A percentile compares a stretch with the other conserved stretches of the same genome.
These are phyloP conservation scores for Magnaporthales sp. DNA, from an alignment of 2,329 filamentous ascomycete genomes.

Conservation along the genomic window DNA sequence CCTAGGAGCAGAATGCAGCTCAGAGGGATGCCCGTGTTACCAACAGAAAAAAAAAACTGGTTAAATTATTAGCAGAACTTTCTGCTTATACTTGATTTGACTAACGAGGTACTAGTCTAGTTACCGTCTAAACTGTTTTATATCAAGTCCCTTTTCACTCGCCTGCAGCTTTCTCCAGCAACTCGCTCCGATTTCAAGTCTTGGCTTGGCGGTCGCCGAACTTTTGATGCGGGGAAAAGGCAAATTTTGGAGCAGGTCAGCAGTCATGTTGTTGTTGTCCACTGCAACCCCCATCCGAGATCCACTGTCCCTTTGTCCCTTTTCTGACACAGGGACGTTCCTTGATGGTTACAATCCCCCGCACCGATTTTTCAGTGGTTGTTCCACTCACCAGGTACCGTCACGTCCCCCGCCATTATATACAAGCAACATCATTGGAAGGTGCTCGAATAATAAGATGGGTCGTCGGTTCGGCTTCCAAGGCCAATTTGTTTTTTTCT, in stretches of 20 bases:
- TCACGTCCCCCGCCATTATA: neutral
- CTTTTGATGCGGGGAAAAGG: neutral
- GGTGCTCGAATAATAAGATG: neutral
- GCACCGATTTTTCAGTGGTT: neutral
- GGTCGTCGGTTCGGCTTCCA: neutral
- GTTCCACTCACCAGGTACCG: neutral
- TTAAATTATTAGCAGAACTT: neutral
- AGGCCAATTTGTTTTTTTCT: neutral
- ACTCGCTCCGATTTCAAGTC: too few species aligned
- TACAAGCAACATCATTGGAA: neutral
- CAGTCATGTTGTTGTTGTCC: neutral
- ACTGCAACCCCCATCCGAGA: neutral
- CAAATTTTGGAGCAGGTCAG: neutral
- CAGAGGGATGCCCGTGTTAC: too few species aligned
- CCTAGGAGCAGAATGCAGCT: too few species aligned
- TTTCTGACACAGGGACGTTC: neutral
- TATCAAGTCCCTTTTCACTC: too few species aligned
- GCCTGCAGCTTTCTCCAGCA: too few species aligned
- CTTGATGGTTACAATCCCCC: neutral
- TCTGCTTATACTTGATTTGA: too few species aligned
- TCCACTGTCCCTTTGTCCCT: neutral
- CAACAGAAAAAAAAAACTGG: too few species aligned
- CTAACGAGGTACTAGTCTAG: too few species aligned
- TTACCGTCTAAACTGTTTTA: too few species aligned
- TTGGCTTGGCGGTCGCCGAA: neutral